Conservation (phyloP, 352 stramenopile genomes). For the Pythium phragmitis region DNA sequence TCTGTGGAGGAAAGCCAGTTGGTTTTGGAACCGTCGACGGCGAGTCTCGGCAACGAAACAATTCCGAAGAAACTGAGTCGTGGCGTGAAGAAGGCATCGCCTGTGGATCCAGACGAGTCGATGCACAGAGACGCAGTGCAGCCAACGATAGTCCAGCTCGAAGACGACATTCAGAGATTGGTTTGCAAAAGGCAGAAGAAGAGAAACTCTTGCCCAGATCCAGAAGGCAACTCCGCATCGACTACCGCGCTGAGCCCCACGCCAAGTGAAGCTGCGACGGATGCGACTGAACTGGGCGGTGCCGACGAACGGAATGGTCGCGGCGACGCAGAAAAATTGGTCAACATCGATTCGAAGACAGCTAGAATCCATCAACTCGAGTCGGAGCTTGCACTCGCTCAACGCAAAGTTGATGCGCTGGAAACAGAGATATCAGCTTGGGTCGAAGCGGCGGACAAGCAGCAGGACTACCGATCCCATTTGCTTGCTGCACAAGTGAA, state of each 20-base stretch:
- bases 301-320: not conserved
- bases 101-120: not conserved
- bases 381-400: not conserved
- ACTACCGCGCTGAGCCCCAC: not conserved
- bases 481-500: constrained; percentile 5
- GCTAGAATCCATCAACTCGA: constrained; percentile 5
- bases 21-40: not conserved
- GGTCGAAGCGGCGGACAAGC: constrained; percentile 8
- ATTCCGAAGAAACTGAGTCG: not conserved
- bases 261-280: not conserved
- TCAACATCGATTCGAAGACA: not conserved
- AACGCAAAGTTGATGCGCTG: constrained; percentile 5
- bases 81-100: not conserved
- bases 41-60: not conserved
- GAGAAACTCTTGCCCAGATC: not conserved
- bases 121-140: not conserved
- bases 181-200: not conserved
- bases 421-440: constrained; percentile 14
- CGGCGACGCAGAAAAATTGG: not conserved
- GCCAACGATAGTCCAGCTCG: not conserved
- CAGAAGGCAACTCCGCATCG: not conserved
- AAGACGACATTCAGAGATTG: not conserved
- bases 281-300: not conserved
- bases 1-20: not conserved
- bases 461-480: constrained; percentile 10